These are phyloP conservation scores for Bipolaris zeicola DNA, from an alignment of 2,329 filamentous ascomycete genomes.

Conservation along the genomic window DNA sequence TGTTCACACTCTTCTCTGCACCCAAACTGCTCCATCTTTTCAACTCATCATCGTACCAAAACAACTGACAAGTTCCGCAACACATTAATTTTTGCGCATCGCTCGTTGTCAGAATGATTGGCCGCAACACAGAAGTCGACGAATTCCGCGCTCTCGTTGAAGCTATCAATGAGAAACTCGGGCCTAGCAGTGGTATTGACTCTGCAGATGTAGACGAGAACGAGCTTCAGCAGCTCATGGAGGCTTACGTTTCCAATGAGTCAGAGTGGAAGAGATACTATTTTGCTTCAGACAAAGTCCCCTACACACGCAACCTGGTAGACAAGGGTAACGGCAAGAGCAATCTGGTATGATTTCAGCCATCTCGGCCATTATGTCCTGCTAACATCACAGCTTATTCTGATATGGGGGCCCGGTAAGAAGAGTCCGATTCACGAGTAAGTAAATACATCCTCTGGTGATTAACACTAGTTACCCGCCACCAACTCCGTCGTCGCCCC, in stretches of 20 bases:
- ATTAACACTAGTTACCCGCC: constrained; percentile 22
- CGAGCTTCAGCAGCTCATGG: constrained; percentile 74
- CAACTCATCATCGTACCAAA: neutral
- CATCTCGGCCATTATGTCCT: neutral
- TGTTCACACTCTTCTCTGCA: constrained; percentile 6
- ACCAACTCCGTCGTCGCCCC: neutral
- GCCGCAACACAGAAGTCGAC: constrained; percentile 26
- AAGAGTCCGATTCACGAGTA: constrained; percentile 82
- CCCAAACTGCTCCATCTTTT: neutral
- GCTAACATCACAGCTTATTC: constrained; percentile 66
- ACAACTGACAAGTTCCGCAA: neutral
- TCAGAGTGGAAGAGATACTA: constrained; percentile 77
- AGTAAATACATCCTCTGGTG: constrained; percentile 21
- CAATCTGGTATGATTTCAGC: constrained; percentile 64
- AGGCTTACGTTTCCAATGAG: constrained; percentile 70
- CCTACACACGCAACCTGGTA: constrained; percentile 87
- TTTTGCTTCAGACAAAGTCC: constrained; percentile 69
- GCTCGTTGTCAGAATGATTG: constrained; percentile 26
- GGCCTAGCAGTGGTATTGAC: constrained; percentile 79
- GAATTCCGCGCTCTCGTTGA: constrained; percentile 72
- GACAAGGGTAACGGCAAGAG: constrained; percentile 86
- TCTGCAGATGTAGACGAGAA: constrained; percentile 80
- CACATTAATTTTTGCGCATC: neutral
- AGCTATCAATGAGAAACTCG: constrained; percentile 75
- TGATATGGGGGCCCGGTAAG: constrained; percentile 88